Evolutionary conservation across 2,329 filamentous ascomycete genomes (phyloP).

Genomic region (Talaromyces sp.): DNA sequence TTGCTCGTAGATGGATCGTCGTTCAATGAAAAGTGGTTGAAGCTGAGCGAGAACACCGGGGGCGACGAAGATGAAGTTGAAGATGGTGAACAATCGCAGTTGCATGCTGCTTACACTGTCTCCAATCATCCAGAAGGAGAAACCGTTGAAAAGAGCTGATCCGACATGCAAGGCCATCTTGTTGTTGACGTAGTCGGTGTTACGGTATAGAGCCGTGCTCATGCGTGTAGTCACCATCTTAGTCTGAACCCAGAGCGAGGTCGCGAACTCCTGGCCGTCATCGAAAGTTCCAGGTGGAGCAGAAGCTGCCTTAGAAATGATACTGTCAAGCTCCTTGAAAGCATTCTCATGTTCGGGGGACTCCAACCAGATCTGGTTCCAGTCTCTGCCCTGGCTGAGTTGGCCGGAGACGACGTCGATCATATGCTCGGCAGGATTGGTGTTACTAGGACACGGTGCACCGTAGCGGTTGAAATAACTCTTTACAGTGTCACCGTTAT

Average conservation of each 20-base stretch:
- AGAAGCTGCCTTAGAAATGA: constrained; percentile 12
- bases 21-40: constrained; percentile 13
- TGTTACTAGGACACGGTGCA: constrained; percentile 7
- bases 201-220: constrained; percentile 13
- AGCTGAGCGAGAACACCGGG: constrained; percentile 13
- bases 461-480: constrained; percentile 11
- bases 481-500: constrained; percentile 13
- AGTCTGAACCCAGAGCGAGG: constrained; percentile 10
- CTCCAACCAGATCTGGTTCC: constrained; percentile 13
- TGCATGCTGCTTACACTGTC: constrained; percentile 11
- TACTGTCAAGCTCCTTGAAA: constrained; percentile 8
- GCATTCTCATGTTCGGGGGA: constrained; percentile 9
- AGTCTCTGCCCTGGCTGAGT: constrained; percentile 14
- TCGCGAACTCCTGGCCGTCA: constrained; percentile 14
- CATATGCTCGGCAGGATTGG: constrained; percentile 17
- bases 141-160: constrained; percentile 15
- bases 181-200: constrained; percentile 16
- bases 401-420: constrained; percentile 17
- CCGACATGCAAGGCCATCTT: constrained; percentile 14
- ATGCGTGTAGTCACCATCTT: constrained; percentile 13
- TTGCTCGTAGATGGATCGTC: constrained; percentile 12
- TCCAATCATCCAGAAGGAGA: constrained; percentile 18
- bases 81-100: constrained; percentile 15
- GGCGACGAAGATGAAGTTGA: constrained; percentile 18
- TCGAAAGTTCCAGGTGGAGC: constrained; percentile 12